Base-by-base conservation (phyloP, 495 filamentous ascomycete species). In the Penicillium samsonianum region DNA sequence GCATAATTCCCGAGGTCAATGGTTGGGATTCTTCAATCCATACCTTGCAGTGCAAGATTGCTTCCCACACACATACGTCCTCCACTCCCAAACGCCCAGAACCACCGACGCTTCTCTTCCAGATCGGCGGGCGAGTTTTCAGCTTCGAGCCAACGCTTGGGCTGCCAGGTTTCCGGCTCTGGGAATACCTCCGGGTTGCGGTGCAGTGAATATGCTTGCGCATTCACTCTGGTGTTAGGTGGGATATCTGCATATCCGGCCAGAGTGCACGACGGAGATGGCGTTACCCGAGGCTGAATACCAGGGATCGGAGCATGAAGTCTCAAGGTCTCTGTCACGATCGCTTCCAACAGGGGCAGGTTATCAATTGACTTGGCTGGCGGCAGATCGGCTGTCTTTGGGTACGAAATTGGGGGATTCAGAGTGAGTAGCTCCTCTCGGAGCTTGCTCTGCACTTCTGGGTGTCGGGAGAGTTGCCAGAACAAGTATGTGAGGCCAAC, bases 61-160 rank as follows among this genome's bases (percentile, higher is more conserved):
- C 84, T 89, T 5, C 90, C 90, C 10, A 94, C 79, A 61, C 90
- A 95, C 90, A 93, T 94, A 53, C 90, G 73, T 0, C 90, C 89
- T 1, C 90, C 90, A 51, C 86, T 90, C 3, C 88, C 85, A 73
- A 95, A 95, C 0, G 89, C 89, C 90, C 90, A 95, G 68, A 92
- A 92, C 78, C 85, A 87, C 28, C 87, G 73, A 44, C 80, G 74
- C 65, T 83, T 79, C 63, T 88, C 84, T 55, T 75, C 78, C 45
- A 78, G 70, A 12, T 80, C 64, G 58, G 63, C 56, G 55, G 58
- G 19, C 51, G 65, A 57, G 52, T 67, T 72, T 50, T 65, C 48
- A 9, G 65, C 53, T 51, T 80, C 74, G 4, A 91, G 67, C 86
- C 87, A 89, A 23, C 87, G 77, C 8, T 73, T 80, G 20, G 84